Conservation (phyloP, 2,329 filamentous ascomycete genomes). For the Aspergillus sp. region DNA sequence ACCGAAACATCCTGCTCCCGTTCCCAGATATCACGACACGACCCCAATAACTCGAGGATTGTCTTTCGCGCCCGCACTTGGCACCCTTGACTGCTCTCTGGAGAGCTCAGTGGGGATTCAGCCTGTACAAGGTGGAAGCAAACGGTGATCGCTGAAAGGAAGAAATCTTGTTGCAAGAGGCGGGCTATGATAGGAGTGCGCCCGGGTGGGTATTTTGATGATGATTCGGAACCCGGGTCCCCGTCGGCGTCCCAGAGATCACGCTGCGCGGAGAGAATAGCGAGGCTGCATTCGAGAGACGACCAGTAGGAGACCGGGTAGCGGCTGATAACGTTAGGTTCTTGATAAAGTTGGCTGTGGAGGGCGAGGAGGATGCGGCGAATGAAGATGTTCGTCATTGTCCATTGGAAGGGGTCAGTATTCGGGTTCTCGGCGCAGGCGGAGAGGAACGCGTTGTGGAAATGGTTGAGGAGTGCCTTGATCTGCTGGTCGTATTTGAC, state of each 20-base stretch:
- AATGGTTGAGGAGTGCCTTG: background rate
- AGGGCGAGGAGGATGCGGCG: conserved; percentile 3
- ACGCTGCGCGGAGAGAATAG: background rate
- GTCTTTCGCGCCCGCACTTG: background rate
- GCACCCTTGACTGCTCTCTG: background rate
- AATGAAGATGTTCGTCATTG: conserved; percentile 2
- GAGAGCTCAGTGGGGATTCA: background rate
- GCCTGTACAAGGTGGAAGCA: background rate
- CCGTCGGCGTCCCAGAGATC: background rate
- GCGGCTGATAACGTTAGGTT: background rate
- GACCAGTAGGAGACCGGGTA: conserved; percentile 8
- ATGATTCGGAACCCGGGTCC: background rate
- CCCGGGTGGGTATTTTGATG: background rate
- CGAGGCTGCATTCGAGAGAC: conserved; percentile 2
- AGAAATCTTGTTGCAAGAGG: background rate
- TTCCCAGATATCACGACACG: background rate
- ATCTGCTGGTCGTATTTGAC: background rate
- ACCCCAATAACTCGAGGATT: background rate
- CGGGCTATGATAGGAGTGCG: background rate
- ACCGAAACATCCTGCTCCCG: background rate
- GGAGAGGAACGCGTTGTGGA: background rate
- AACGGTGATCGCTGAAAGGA: background rate
- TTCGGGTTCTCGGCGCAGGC: background rate
- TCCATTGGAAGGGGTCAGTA: background rate
- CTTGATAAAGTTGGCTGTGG: background rate